phyloP scores from a whole-genome alignment of 2,329 filamentous ascomycete species.

The Eurotiales sp. region DNA sequence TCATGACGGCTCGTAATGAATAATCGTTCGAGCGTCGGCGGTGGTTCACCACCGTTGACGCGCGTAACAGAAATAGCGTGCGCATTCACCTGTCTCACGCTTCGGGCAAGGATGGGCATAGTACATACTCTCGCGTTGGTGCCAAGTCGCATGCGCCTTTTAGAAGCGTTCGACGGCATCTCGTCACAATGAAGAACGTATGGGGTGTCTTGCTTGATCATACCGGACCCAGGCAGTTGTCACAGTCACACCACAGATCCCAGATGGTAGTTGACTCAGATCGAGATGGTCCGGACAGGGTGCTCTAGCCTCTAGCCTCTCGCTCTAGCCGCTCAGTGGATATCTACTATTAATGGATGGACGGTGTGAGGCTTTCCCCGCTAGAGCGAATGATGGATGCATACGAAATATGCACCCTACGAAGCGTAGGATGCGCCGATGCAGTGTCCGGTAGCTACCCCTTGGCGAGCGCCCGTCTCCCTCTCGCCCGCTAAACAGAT shows the following conservation, averaged over 20 bases:
- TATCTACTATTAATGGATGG: no score
- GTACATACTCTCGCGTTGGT: neutral
- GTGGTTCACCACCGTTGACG: slow-evolving; percentile 1
- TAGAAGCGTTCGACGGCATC: slow-evolving; percentile 7
- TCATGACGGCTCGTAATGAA: neutral
- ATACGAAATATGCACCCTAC: slow-evolving; percentile 7
- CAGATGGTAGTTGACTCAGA: neutral
- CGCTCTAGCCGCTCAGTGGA: no score
- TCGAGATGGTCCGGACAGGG: no score
- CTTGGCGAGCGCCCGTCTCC: slow-evolving; percentile 2
- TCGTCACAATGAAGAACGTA: neutral
- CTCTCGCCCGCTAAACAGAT: no score
- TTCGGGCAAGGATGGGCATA: slow-evolving; percentile 8
- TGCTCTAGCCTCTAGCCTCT: no score
- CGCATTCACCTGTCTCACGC: neutral
- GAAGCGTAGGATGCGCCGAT: no score
- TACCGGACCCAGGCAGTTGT: neutral
- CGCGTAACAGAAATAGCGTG: slow-evolving; percentile 6
- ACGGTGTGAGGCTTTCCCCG: neutral
- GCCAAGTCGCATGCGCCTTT: slow-evolving; percentile 3
- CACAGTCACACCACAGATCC: neutral
- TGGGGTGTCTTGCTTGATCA: neutral
- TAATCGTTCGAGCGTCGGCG: no score
- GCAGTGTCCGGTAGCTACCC: neutral
- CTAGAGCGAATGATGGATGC: neutral